Base-by-base conservation (phyloP, 495 filamentous ascomycete species). In the Aspergillus biplanus region DNA sequence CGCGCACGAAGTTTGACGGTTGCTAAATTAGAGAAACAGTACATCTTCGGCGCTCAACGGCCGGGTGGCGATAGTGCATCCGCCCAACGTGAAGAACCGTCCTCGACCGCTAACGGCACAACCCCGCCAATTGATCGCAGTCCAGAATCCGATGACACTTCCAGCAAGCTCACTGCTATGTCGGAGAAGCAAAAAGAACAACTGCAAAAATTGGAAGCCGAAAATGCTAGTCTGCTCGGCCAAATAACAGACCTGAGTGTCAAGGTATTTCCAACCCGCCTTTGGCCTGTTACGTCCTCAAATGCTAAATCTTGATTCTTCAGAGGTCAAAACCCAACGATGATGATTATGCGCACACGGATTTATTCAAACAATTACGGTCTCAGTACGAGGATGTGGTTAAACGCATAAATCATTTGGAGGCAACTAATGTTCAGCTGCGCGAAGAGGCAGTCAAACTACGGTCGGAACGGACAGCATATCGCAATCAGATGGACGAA, bases 11-110 rank as follows among this genome's bases (percentile, higher is more conserved):
- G 94, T 69, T 76, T 89, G 53, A 91, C 93, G 50, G 91, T 97
- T n/a, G 89, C 90, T 58, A 97, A 96, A 70, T 77, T 98, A 59
- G 96, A 98, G 71, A 90, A 90, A 65, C 92, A 97, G 75, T 92
- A 92, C 18, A 86, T 94, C 61, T 80, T 90, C 55, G 84, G 83
- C 39, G 82, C 84, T 75, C 64, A 83, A 79, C 68, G 82, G 75
- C 72, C 83, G 35, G 74, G 71, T 53, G 68, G 70, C 6, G 80
- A 80, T 46, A 80, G 80, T 63, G 78, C 86, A 32, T 82, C 87
- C 50, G 82, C 82, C 56, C 86, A 83, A 31, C 80, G 78, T 50
- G 84, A 86, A 60, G 80, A 87, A 44, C 67, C 21, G 21, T 27
- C 67, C 5, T 78, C 79, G 31, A 74, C 81, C 44, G 75, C 80